Base-by-base conservation (phyloP, 192 early-diverging fungal species). In the Coemansia sp. region DNA sequence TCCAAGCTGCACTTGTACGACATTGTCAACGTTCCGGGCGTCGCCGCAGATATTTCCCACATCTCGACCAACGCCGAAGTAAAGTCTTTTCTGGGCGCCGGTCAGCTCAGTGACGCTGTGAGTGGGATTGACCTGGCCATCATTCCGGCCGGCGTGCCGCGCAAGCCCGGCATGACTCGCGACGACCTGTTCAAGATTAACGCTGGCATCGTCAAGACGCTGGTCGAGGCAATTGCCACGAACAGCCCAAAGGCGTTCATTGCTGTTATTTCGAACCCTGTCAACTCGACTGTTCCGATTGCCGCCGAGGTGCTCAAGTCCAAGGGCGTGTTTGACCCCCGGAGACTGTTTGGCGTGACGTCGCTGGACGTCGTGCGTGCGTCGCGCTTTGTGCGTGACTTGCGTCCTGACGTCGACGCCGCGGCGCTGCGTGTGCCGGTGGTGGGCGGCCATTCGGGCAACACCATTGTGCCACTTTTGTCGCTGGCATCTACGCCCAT, bases 151-250 rank as follows among this genome's bases (percentile, higher is more conserved):
- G 96, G 96, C 68, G 92, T 98, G 14, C 96, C 96, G 63, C 87
- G 96, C 75, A 98, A 98, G 89, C 96, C 94, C 60, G 94, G 94
- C 28, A 98, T 98, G 96, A 94, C 96, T 66, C 90, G 96, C 81
- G 94, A 98, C 77, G 96, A 98, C 77, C 85, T 98, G 62, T 98
- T 98, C 89, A 94, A 95, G 83, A 95, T 89, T 83, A 98, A 98
- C 83, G 96, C 96, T 62, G 89, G 90, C 59, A 98, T 98, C 63
- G 92, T 95, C 72, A 85, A 87, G 64, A 88, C 78, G 50, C 86
- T 96, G 37, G 94, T 94, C 62, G 76, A 81, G 57, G 92, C 87
- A 49, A 85, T 86, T 57, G 95, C 93, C 31, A 81, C 85, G 79
- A 64, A 86, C 82, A 87, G 88, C 67, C 93, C 95, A 62, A 88